Percentiles rank a stretch among this genome's conserved stretches.
Conservation (phyloP, 192 early-diverging fungal genomes). For the Entrophospora sp. region DNA sequence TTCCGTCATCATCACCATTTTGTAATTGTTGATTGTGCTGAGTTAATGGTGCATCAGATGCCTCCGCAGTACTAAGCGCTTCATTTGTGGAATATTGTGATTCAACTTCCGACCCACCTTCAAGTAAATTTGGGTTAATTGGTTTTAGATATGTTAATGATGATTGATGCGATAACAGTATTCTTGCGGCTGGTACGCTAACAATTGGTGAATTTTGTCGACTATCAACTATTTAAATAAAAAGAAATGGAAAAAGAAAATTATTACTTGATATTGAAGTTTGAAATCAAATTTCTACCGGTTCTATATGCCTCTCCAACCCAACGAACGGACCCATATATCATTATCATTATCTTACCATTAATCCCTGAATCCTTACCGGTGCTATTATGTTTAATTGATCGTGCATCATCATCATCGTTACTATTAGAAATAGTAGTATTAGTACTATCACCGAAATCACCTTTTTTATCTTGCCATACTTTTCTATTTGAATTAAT, state of each 20-base stretch:
- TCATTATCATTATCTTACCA: not conserved
- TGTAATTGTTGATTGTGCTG: no score
- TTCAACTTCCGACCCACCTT: not conserved
- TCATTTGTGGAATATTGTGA: not conserved
- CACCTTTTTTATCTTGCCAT: conserved; percentile 30
- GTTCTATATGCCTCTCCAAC: no score
- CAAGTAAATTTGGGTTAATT: not conserved
- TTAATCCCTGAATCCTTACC: not conserved
- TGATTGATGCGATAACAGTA: not conserved
- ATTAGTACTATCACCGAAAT: no score
- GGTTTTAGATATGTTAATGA: not conserved
- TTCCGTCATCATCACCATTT: no score
- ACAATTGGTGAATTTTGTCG: conserved; percentile 11
- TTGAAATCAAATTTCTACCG: not conserved
- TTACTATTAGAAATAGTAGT: no score
- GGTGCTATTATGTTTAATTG: not conserved
- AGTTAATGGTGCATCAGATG: not conserved
- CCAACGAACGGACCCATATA: no score
- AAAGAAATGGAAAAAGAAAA: not conserved
- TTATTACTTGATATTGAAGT: not conserved
- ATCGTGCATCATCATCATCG: not conserved
- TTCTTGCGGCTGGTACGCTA: not conserved
- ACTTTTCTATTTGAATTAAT: conserved; percentile 28
- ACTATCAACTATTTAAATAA: not conserved
- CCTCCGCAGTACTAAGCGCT: not conserved